Evolutionary conservation across 805 yeast species (phyloP).

Genomic region (Barnettozyma botsteinii): DNA sequence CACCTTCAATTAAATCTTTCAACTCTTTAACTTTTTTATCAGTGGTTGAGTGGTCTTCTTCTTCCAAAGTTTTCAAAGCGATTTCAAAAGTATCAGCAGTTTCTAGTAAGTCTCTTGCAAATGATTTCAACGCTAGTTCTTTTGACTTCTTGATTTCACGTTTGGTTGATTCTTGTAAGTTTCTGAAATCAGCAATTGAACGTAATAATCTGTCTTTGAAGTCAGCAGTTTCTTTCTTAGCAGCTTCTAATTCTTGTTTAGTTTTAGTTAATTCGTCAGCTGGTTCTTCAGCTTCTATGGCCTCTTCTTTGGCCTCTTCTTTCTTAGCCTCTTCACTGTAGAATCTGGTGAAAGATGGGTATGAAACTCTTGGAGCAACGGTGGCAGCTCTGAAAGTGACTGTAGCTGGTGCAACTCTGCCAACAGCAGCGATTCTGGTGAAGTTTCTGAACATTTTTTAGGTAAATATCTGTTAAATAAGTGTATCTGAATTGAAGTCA

Average conservation of each 20-base stretch:
- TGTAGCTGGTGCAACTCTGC: neutral
- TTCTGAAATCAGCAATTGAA: slow-evolving; percentile 27
- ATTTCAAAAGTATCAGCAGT: slow-evolving; percentile 27
- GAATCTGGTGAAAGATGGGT: slow-evolving; percentile 15
- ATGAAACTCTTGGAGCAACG: slow-evolving; percentile 1
- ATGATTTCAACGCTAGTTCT: slow-evolving; percentile 25
- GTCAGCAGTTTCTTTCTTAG: slow-evolving; percentile 24
- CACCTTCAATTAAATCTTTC: slow-evolving; percentile 46
- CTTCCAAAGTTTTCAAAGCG: slow-evolving; percentile 23
- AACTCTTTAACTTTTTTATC: slow-evolving; percentile 33
- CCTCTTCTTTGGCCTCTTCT: slow-evolving; percentile 13
- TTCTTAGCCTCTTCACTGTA: slow-evolving; percentile 26
- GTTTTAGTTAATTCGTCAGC: slow-evolving; percentile 20
- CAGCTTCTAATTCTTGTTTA: slow-evolving; percentile 17
- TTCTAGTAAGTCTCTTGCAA: slow-evolving; percentile 26
- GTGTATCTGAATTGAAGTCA: too few relatives aligned
- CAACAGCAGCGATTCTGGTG: slow-evolving; percentile 10
- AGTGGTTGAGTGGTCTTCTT: slow-evolving; percentile 22
- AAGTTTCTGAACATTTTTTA: slow-evolving; percentile 20
- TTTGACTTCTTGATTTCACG: slow-evolving; percentile 27
- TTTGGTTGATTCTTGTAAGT: slow-evolving; percentile 26
- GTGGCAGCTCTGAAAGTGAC: neutral
- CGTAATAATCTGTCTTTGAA: slow-evolving; percentile 25
- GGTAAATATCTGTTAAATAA: neutral
- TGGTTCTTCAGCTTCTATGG: slow-evolving; percentile 14